phyloP scores from a whole-genome alignment of 768 basidiomycete genomes.

The Termitomyces sp. region DNA sequence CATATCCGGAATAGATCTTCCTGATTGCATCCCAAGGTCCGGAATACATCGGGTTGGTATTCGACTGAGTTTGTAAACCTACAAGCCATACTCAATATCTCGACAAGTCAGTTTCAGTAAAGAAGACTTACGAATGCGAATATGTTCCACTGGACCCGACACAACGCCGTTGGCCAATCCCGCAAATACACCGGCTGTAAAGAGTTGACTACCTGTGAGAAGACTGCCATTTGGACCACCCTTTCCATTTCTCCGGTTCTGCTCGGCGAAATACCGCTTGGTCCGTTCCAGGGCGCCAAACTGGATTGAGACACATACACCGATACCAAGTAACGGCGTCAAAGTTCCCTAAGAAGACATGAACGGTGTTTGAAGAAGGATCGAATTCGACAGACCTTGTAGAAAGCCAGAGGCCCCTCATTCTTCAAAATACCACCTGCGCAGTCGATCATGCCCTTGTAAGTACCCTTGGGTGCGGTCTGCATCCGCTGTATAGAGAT shows the following conservation, averaged over 20 bases:
- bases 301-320: conserved; percentile 93
- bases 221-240: conserved; percentile 64
- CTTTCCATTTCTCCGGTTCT: conserved; percentile 51
- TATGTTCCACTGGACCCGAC: conserved; percentile 95
- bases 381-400: conserved; percentile 57
- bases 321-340: conserved; percentile 87
- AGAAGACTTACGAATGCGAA: conserved; percentile 79
- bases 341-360: conserved; percentile 65
- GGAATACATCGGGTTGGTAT: conserved; percentile 64
- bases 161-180: conserved; percentile 90
- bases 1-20: conserved; percentile 73
- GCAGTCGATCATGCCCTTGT: conserved; percentile 82
- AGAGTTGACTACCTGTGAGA: conserved; percentile 60
- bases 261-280: conserved; percentile 71
- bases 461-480: conserved; percentile 87
- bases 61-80: conserved; percentile 92
- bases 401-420: conserved; percentile 91
- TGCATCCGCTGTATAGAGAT: conserved; percentile 71
- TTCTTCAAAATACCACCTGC: conserved; percentile 87
- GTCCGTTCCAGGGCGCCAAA: conserved; percentile 85
- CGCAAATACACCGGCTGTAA: conserved; percentile 74
- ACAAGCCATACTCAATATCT: background rate
- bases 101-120: background rate
- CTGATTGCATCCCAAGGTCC: conserved; percentile 87
- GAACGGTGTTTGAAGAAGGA: background rate